Evolutionary conservation across 495 filamentous ascomycete genomes (phyloP), one percentile per base, ranked within the genome.

Genomic region (Aspergillus panamensis): DNA sequence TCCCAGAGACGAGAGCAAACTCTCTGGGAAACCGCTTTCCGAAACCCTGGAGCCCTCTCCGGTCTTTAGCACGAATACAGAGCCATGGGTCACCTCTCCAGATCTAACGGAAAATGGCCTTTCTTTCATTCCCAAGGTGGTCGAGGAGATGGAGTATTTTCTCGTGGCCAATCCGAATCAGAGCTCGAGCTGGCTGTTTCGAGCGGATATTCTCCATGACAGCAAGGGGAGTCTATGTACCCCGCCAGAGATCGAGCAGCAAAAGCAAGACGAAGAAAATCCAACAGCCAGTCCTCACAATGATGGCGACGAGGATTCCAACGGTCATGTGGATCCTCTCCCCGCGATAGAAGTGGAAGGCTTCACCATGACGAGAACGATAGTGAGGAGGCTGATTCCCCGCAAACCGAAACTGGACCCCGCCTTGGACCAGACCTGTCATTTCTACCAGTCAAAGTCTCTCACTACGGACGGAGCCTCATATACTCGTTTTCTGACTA

Each of bases 141-240:
- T 92, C 67, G 65, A 76, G 33, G 69, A 79, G 31, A 82, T 89
- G 47, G 85, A 90, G 78, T 66, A 83, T 51, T 90, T 90, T 58
- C 80, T 95, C 43, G 80, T 95, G 62, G 77, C 77, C 47, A 96
- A 96, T 69, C 92, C 92, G 8, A 95, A 96, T 59, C 82, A 93
- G 76, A 93, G 88, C 60, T 89, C 89, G 3, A 86, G 79, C 14
- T 86, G 87, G 77, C 80, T 96, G 3, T 91, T 95, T 66, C 84
- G 93, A 19, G 92, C 92, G 10, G 92, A 97, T 71, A 90, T 96
- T 45, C 77, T 90, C 25, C 83, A 79, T 54, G 78, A 87, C 60
- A 83, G 77, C 61, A 33, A 47, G 19, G 62, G 67, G 1, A 45
- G 61, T 63, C 74, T 71, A 44, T 61, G 57, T 60, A 81, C 60